Base-by-base conservation (phyloP, 2,329 filamentous ascomycete genomes). In the Aspergillus sp. region DNA sequence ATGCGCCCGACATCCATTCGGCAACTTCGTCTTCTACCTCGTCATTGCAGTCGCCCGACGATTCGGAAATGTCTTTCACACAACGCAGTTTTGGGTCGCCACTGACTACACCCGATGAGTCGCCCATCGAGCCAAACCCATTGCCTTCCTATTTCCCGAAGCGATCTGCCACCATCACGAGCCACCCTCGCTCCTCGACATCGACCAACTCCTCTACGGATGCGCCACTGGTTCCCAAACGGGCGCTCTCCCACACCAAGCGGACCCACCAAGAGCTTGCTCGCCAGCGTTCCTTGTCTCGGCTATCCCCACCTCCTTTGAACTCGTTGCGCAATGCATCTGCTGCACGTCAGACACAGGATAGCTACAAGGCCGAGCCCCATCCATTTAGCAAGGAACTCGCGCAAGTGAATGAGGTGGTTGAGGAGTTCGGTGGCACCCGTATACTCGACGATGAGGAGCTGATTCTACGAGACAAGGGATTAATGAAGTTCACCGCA, bases 321-420 rank as follows among this genome's bases (percentile, higher is more conserved):
- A 72, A 71, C 10, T 71, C 72, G 3, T 66, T 77, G 53, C 71
- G 69, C 57, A 71, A 66, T 72, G 66, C 75, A 69, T 72, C 74
- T 54, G 59, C 68, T 0, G 64, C 71, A 10, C 75, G 74, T 25
- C 67, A 68, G 15, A 71, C 71, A 23, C 70, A 73, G 38, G 77
- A 79, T n/a, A 70, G 75, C 47, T 77, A 77, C 65, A 68, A 71
- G 25, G 63, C 70, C 2, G 71, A 75, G 36, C 64, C 67, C 17
- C 86, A 95, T 74, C 94, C 94, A 0, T 98, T 98, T 70, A 91
- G 91, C 56, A 88, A 89, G 54, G 95, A 99, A 77, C 82, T 98
- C 56, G 92, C 91, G 59, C 90, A 98, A 77, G 91, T 98, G 23
- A 92, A 92, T 56, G 95, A 98, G 77, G 85, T 97, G 15, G 94